phyloP scores from a whole-genome alignment of 2,329 filamentous ascomycete genomes.

The Pestalotiopsis sp. region DNA sequence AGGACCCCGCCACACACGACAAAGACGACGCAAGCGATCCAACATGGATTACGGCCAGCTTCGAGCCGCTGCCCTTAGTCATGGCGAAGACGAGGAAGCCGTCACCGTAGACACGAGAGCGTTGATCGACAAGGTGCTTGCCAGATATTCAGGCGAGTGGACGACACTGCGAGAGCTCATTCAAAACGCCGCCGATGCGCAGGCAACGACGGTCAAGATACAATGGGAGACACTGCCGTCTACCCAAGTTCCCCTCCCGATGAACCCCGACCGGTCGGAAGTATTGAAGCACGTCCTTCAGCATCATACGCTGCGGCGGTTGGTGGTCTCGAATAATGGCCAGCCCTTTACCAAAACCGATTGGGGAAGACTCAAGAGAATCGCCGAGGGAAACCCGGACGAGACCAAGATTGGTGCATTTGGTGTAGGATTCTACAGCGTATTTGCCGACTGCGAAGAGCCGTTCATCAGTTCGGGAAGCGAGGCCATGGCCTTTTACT shows the following conservation, averaged over 20 bases:
- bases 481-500: conserved; percentile 98
- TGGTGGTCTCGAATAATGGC: conserved; percentile 94
- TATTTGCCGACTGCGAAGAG: conserved; percentile 97
- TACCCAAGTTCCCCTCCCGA: conserved; percentile 69
- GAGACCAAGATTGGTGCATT: conserved; percentile 99
- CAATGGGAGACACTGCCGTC: conserved; percentile 92
- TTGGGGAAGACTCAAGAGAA: conserved; percentile 90
- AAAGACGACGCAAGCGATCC: not conserved
- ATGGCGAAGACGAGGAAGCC: conserved; percentile 89
- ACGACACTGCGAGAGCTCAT: conserved; percentile 87
- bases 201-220: conserved; percentile 84
- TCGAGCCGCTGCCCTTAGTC: conserved; percentile 81
- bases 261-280: conserved; percentile 65
- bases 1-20: not conserved
- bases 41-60: conserved; percentile 73
- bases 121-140: conserved; percentile 95
- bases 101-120: conserved; percentile 97
- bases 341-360: conserved; percentile 85
- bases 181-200: conserved; percentile 97
- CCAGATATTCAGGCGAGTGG: conserved; percentile 96
- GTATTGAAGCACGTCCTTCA: conserved; percentile 79
- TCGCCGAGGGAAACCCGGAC: conserved; percentile 98
- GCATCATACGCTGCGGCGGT: conserved; percentile 80
- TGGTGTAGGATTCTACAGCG: conserved; percentile 97
- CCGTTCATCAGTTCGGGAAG: conserved; percentile 92